These are phyloP conservation scores for Pseudonectria foliicola DNA, from an alignment of 2,329 filamentous ascomycete genomes.

Conservation along the genomic window DNA sequence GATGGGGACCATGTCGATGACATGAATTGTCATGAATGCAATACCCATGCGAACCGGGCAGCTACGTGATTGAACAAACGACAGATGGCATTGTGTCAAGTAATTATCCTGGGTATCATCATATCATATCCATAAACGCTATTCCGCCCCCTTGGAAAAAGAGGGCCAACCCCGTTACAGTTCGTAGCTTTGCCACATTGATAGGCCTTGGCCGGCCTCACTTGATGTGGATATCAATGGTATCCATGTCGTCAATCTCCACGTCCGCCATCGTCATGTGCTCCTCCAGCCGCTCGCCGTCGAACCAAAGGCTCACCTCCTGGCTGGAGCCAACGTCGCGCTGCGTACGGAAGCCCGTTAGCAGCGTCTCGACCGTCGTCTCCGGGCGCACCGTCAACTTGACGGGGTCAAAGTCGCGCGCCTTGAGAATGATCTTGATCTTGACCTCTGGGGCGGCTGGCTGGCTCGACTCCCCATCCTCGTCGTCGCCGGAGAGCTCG, in stretches of 20 bases:
- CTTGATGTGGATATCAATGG: slow-evolving; percentile 65
- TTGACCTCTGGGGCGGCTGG: slow-evolving; percentile 24
- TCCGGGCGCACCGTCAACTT: slow-evolving; percentile 44
- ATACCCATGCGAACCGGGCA: no score
- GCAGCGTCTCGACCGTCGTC: slow-evolving; percentile 56
- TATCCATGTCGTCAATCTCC: slow-evolving; percentile 69
- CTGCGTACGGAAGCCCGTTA: slow-evolving; percentile 52
- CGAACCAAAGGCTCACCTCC: slow-evolving; percentile 59
- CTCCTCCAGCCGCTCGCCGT: slow-evolving; percentile 64
- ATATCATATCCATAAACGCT: no score
- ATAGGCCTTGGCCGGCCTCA: slow-evolving; percentile 21
- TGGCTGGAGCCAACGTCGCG: slow-evolving; percentile 44
- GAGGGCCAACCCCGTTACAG: no score
- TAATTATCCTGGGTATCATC: no score
- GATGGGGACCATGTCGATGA: no score
- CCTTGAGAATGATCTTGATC: slow-evolving; percentile 47
- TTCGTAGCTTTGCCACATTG: not conserved
- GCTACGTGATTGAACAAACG: no score
- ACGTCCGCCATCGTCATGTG: slow-evolving; percentile 54
- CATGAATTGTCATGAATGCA: no score
- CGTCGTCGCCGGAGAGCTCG: slow-evolving; percentile 29
- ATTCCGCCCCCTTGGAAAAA: no score
- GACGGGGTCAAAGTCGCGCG: slow-evolving; percentile 41
- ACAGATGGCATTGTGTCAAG: no score
- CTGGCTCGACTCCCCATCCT: slow-evolving; percentile 17